Evolutionary conservation across 345 rosid species (phyloP), one percentile per base, ranked within the genome.

Genomic region (Pugionium dolabratum): DNA sequence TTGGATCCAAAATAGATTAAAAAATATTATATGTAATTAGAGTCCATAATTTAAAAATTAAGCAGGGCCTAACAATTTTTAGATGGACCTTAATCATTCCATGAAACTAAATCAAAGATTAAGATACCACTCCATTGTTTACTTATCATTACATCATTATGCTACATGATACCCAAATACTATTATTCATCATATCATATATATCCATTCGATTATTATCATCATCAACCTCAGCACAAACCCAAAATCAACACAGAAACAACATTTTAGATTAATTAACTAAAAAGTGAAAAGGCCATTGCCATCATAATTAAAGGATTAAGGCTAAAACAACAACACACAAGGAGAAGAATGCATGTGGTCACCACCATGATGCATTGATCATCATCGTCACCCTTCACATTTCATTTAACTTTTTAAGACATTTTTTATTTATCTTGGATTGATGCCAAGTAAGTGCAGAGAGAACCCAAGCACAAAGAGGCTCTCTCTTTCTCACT

Each of bases 321-420:
- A 43, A 72, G 36, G 62, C 71, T 44, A 54, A 18, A 59, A 66
- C 43, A 59, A 53, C 57, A 66, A 71, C 64, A 73, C 62, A 66
- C 59, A 66, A 45, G 9, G 60, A 66, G 67, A 67, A 59, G 63
- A 44, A 42, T 42, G 48, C 49, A 58, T 35, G 72, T 66, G 67
- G 67, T 30, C 71, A 72, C 71, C 62, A 65, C 67, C 65, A 72
- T 59, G 66, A 72, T 48, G 65, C 54, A 64, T 72, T n/a, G 37
- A 37, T 64, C 70, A 70, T 69, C 56, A 40, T 57, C 73, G 64
- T 62, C 75, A 71, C 71, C 54, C 71, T 59, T 65, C 64, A 18
- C 18, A 25, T 58, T 66, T 65, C 49, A 72, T 51, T 72, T 35
- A 27, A 57, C 30, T 28, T 60, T 29, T 11, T 50, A 72, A 51